Conservation (phyloP, 768 basidiomycete species). For the Phaeotremella fagi region DNA sequence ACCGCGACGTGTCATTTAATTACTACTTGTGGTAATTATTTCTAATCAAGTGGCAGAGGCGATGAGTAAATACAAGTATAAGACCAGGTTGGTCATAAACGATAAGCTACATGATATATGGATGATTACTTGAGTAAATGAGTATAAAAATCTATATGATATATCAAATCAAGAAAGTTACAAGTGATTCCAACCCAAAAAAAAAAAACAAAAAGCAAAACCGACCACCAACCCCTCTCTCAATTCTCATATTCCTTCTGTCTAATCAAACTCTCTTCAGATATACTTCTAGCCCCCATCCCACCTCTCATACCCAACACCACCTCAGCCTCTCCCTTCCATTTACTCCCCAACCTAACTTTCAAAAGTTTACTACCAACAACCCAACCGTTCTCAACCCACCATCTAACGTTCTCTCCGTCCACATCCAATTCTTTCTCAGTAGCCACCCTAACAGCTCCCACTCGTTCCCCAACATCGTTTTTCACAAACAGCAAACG, state of each 20-base stretch:
- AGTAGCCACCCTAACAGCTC: constrained; percentile 5
- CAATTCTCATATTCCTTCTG: background rate
- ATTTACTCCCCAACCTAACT: constrained; percentile 11
- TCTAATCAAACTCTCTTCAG: background rate
- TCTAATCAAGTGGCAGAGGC: too few relatives aligned
- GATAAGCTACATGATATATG: too few relatives aligned
- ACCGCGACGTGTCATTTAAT: too few relatives aligned
- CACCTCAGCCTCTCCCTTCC: constrained; percentile 8
- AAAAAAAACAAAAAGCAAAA: too few relatives aligned
- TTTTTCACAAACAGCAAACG: background rate
- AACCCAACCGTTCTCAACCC: constrained; percentile 18
- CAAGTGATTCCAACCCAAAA: background rate
- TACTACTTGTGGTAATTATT: too few relatives aligned
- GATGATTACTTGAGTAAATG: too few relatives aligned
- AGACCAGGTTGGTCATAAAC: too few relatives aligned
- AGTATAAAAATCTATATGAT: too few relatives aligned
- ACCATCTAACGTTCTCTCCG: constrained; percentile 10
- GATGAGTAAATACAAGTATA: too few relatives aligned
- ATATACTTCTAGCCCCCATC: background rate
- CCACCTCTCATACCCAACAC: constrained; percentile 7
- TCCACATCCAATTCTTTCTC: constrained; percentile 7
- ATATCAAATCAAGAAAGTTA: background rate
- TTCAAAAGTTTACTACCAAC: constrained; percentile 19
- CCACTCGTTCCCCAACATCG: constrained; percentile 10
- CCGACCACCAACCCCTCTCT: background rate